phyloP scores from a whole-genome alignment of 176 grass and related monocot genomes.

The Elymus sibiricus region DNA sequence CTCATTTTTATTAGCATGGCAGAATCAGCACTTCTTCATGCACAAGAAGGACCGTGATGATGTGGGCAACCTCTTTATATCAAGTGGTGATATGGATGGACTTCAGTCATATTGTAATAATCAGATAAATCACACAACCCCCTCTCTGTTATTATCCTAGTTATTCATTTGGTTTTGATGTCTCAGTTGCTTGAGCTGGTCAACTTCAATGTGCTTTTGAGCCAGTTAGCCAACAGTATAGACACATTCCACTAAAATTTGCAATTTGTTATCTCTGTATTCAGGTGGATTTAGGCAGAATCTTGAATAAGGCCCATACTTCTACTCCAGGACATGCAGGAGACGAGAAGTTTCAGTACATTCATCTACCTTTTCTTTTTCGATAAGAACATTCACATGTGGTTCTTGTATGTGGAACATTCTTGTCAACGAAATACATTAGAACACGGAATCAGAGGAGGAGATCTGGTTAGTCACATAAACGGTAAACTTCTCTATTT shows the following conservation, averaged over 20 bases:
- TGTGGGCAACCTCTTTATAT: constrained; percentile 1
- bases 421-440: too few species aligned
- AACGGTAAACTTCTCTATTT: too few species aligned
- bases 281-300: too few species aligned
- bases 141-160: background rate
- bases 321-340: too few species aligned
- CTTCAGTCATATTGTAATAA: constrained; percentile 49
- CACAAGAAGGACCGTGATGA: constrained; percentile 46
- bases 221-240: background rate
- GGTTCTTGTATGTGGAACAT: too few species aligned
- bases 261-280: background rate
- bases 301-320: too few species aligned
- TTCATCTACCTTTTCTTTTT: too few species aligned
- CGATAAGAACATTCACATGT: too few species aligned
- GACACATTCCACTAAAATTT: background rate
- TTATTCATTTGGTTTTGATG: constrained; percentile 3
- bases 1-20: constrained; percentile 29
- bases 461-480: background rate
- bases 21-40: constrained; percentile 56
- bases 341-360: too few species aligned
- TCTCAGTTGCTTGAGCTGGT: background rate
- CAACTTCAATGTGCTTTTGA: background rate
- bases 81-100: constrained; percentile 25
- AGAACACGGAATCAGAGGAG: background rate
- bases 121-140: constrained; percentile 46